These are phyloP conservation scores for Mucor irregularis DNA, from an alignment of 371 early-diverging fungal species.

Conservation along the genomic window DNA sequence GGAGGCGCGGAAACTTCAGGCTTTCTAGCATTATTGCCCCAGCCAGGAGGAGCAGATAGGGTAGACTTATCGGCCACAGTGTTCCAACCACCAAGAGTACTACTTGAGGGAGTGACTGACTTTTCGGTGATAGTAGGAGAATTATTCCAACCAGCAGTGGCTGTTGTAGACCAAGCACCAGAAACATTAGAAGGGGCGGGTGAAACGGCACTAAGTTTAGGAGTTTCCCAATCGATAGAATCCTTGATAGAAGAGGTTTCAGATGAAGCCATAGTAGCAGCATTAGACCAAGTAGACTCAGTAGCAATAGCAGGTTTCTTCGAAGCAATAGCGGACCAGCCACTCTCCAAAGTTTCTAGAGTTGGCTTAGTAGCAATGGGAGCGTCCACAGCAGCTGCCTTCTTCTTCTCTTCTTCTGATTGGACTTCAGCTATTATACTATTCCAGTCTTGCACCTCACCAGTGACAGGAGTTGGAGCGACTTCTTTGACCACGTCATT, in stretches of 20 bases:
- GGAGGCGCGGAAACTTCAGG: not conserved
- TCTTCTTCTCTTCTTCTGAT: not conserved
- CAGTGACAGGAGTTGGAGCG: no score
- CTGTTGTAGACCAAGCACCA: constrained; percentile 1
- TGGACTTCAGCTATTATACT: constrained; percentile 5
- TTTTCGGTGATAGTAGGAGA: not conserved
- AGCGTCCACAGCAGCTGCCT: not conserved
- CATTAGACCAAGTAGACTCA: not conserved
- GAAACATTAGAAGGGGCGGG: not conserved
- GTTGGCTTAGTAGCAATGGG: not conserved
- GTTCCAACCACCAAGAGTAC: not conserved
- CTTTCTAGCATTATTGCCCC: no score
- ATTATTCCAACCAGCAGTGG: not conserved
- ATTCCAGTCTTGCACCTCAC: constrained; percentile 12
- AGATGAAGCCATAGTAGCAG: not conserved
- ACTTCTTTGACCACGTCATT: no score
- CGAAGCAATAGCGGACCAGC: constrained; percentile 9
- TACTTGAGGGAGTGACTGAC: not conserved
- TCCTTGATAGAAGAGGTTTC: not conserved
- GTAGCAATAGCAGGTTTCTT: not conserved
- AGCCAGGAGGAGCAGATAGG: not conserved
- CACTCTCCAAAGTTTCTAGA: not conserved
- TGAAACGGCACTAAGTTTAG: not conserved
- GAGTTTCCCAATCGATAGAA: not conserved
- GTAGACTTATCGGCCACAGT: not conserved